Percentiles rank a stretch among this genome's conserved stretches.
Conservation (phyloP, 495 filamentous ascomycete genomes). For the Neurospora sp. region DNA sequence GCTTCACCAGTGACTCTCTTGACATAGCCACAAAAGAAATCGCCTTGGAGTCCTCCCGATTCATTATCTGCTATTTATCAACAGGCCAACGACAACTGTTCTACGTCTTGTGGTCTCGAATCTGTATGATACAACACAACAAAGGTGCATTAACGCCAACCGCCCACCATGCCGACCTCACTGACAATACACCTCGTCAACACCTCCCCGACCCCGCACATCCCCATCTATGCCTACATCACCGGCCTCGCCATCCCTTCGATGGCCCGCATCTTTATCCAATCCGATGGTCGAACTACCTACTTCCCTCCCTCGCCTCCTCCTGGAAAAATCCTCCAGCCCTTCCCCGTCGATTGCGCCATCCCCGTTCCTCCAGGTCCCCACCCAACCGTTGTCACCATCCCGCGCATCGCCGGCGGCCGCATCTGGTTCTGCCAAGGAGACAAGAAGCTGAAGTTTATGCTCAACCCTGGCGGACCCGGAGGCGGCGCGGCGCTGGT, state of each 20-base stretch:
- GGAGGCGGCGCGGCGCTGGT: constrained; percentile 49
- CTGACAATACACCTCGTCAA: constrained; percentile 31
- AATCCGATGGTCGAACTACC: constrained; percentile 18
- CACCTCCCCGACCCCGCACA: constrained; percentile 16
- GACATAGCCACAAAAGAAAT: not conserved
- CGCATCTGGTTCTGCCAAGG: constrained; percentile 58
- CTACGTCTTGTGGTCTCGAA: not conserved
- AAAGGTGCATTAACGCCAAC: not conserved
- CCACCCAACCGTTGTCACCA: constrained; percentile 41
- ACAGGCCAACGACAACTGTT: not conserved
- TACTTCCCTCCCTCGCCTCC: constrained; percentile 32
- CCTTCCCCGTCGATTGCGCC: constrained; percentile 50
- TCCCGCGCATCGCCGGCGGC: constrained; percentile 60
- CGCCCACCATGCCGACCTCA: constrained; percentile 27
- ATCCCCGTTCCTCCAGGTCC: constrained; percentile 54
- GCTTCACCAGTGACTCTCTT: not conserved
- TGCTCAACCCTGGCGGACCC: constrained; percentile 51
- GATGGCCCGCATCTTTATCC: constrained; percentile 26
- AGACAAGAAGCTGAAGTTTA: constrained; percentile 52
- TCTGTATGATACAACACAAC: not conserved
- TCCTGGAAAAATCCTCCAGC: constrained; percentile 25
- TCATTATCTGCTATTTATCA: not conserved
- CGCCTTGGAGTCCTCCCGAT: not conserved
- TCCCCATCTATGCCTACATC: constrained; percentile 29
- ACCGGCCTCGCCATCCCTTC: constrained; percentile 33